Conservation (phyloP, 306 rosid genomes). For the Erythrophleum fordii region DNA sequence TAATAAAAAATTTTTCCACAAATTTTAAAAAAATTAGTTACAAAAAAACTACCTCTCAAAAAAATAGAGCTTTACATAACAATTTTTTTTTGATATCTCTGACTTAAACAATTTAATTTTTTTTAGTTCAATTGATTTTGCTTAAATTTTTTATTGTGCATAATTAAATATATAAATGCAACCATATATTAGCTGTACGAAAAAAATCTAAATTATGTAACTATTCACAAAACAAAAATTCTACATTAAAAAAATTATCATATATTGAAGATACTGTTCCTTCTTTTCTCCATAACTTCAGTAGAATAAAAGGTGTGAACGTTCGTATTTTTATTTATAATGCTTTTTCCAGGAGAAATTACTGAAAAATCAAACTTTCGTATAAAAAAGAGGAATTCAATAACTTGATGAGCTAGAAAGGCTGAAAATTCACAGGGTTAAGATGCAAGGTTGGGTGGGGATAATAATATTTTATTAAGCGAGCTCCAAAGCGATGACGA, state of each 20-base stretch:
- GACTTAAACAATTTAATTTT: too few relatives aligned
- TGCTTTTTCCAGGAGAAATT: not conserved
- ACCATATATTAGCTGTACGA: too few relatives aligned
- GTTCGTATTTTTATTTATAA: not conserved
- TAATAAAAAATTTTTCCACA: too few relatives aligned
- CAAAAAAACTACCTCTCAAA: too few relatives aligned
- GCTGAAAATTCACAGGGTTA: not conserved
- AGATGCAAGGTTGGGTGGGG: slow-evolving; percentile 23
- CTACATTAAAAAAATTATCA: not conserved
- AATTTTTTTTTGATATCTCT: too few relatives aligned
- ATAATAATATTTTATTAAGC: not conserved
- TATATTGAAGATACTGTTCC: not conserved
- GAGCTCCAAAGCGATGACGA: not conserved
- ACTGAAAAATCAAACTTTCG: not conserved
- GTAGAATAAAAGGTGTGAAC: not conserved
- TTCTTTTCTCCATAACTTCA: not conserved
- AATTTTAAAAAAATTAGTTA: too few relatives aligned
- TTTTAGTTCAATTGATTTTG: too few relatives aligned
- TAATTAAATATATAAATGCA: too few relatives aligned
- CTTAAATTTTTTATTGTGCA: too few relatives aligned
- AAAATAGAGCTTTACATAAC: too few relatives aligned
- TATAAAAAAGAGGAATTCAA: not conserved
- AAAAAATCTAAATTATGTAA: too few relatives aligned
- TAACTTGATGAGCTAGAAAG: not conserved
- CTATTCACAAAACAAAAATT: too few relatives aligned